Base-by-base conservation (phyloP, 805 yeast genomes). In the Ascoidea asiatica region DNA sequence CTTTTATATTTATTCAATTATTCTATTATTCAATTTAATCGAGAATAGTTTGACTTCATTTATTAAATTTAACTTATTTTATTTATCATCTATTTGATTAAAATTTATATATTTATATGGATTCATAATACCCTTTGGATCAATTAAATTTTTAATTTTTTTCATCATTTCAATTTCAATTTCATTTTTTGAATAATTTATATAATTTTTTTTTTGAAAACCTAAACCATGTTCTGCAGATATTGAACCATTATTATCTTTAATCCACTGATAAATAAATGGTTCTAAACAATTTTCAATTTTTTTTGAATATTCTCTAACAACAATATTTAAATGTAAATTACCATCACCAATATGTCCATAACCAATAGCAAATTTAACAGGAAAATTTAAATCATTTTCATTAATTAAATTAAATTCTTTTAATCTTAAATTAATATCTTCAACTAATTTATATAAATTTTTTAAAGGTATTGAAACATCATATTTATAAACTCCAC, bases 301-400 rank as follows among this genome's bases (percentile, higher is more conserved):
- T 21, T 71, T 75, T 59, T 84, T 81, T 50, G 71, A 71, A 64
- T 92, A 92, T 55, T 77, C 73, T 61, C 96, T 76, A 17, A 88
- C 95, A 39, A 94, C 81, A 43, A 92, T 94, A 58, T 92, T 92
- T 58, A 92, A 74, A 62, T 92, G 98, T 56, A 92, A 68, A 64
- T 92, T 92, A 44, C 98, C 97, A 59, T 92, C 98, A 46, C 98
- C 98, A 55, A 92, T 75, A 58, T 92, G 98, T n/a, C 98, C 98
- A 56, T 90, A 92, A 0, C 98, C 98, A 52, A 90, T 79, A 8
- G 94, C 95, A 48, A 77, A 81, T 44, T 86, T 80, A 2, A 85
- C 97, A 2, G 97, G 95, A 59, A 71, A 73, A 3, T 72, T 68
- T n/a, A n/a, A n/a, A 38, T 74, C 81, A 33, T 78, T 75, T 41